Evolutionary conservation across 192 early-diverging fungal genomes (phyloP).

Genomic region (Coemansia sp.): DNA sequence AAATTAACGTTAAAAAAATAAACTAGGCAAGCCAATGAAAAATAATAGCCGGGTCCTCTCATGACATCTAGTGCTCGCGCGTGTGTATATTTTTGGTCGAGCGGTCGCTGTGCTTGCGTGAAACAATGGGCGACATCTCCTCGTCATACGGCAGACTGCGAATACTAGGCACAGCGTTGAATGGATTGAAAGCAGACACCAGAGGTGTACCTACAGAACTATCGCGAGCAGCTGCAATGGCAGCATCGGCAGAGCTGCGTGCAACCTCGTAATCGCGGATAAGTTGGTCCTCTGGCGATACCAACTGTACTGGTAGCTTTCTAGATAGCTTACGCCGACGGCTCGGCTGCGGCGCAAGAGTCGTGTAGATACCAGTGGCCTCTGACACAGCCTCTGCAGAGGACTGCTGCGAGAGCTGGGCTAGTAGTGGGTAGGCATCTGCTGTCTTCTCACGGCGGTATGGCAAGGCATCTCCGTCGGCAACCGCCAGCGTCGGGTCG

Average conservation of each 20-base stretch:
- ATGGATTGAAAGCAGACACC: conserved; percentile 28
- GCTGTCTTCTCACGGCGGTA: conserved; percentile 43
- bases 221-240: conserved; percentile 27
- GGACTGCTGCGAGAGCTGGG: conserved; percentile 9
- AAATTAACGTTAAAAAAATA: background rate
- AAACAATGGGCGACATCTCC: conserved; percentile 10
- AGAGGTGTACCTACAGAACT: conserved; percentile 10
- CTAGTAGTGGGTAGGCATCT: conserved; percentile 27
- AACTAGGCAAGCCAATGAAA: too few relatives aligned
- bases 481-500: conserved; percentile 32
- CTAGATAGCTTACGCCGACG: background rate
- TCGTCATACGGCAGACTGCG: conserved; percentile 20
- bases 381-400: background rate
- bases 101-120: conserved; percentile 20
- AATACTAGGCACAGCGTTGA: conserved; percentile 25
- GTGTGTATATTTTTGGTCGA: conserved; percentile 11
- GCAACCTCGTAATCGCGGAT: conserved; percentile 20
- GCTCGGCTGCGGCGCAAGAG: too few relatives aligned
- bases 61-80: too few relatives aligned
- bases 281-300: conserved; percentile 1
- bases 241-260: conserved; percentile 24
- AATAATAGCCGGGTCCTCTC: too few relatives aligned
- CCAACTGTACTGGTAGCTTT: conserved; percentile 11
- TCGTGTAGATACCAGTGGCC: background rate
- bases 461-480: conserved; percentile 26